Base-by-base conservation (phyloP, 805 yeast genomes). In the Pichia pseudocactophila region DNA sequence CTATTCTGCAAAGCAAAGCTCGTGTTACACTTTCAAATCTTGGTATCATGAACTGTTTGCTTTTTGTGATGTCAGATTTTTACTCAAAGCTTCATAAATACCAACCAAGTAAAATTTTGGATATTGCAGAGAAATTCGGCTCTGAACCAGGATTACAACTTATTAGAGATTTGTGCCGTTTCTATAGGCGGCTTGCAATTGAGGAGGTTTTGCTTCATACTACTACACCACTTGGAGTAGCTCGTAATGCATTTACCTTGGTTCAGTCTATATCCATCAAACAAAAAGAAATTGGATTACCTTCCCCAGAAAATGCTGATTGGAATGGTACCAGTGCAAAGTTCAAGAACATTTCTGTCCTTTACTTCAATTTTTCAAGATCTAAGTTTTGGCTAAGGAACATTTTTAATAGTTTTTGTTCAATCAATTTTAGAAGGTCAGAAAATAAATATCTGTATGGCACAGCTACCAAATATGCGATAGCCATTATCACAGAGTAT, bases 161-260 rank as follows among this genome's bases (percentile, higher is more conserved):
- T 4, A 49, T 80, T 9, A 48, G 56, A 12, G 60, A 65, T 27
- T 54, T 82, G 35, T 69, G 73, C 0, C 42, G 55, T 22, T 55
- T 82, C n/a, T 67, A 75, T 40, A 63, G 72, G 44, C 66, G 81
- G 44, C 60, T 73, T 15, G 64, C 76, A 0, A 47, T 72, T 11
- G 92, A 82, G 57, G 89, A 82, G 48, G 70, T 71, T 41, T 51
- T 65, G 4, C 51, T 81, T 7, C 70, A 80, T 30, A 51, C 70
- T 0, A 48, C 56, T 2, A 64, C 77, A 43, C 84, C 86, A 0
- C 57, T 57, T 1, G 60, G 57, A 3, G 71, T 71, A 9, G 68
- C 71, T 6, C 66, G 64, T 30, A 69, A 69, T 22, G 70, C 66
- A 18, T 41, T 62, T 53, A 49, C 52, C 1, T 59, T 56, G 3